phyloP scores from a whole-genome alignment of 371 early-diverging fungal species.

The Neoconidiobolus thromboides region DNA sequence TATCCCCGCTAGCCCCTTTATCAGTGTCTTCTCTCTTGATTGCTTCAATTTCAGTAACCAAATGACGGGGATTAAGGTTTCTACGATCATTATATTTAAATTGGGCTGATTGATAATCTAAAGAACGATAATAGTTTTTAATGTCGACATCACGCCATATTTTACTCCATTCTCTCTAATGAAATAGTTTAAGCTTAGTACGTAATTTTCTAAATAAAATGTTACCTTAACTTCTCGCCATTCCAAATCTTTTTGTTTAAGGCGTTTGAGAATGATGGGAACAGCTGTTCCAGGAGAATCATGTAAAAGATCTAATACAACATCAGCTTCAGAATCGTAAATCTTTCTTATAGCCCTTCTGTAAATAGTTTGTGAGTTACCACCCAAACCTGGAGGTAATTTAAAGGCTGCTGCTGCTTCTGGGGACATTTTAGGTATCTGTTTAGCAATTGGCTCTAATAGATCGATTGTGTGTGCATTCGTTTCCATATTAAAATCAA shows the following conservation, averaged over 20 bases:
- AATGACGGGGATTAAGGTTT: slow-evolving; percentile 48
- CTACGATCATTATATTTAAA: slow-evolving; percentile 84
- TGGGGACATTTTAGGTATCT: slow-evolving; percentile 48
- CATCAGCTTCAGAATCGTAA: slow-evolving; percentile 76
- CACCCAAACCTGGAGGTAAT: slow-evolving; percentile 57
- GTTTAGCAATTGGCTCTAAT: slow-evolving; percentile 68
- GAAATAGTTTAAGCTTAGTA: neutral
- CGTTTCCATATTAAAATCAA: slow-evolving; percentile 93
- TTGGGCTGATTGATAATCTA: slow-evolving; percentile 84
- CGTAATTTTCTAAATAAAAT: neutral
- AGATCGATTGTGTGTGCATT: slow-evolving; percentile 76
- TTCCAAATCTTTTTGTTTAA: slow-evolving; percentile 96
- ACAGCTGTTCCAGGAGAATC: slow-evolving; percentile 82
- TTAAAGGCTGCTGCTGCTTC: slow-evolving; percentile 60
- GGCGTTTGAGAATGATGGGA: slow-evolving; percentile 86
- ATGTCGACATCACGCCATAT: slow-evolving; percentile 89
- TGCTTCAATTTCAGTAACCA: slow-evolving; percentile 69
- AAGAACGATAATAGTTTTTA: slow-evolving; percentile 89
- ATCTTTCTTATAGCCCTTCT: slow-evolving; percentile 81
- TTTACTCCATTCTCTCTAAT: slow-evolving; percentile 75
- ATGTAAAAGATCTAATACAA: slow-evolving; percentile 84
- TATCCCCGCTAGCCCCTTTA: slow-evolving; percentile 14
- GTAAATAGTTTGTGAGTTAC: slow-evolving; percentile 66
- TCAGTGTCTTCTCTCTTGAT: slow-evolving; percentile 25
- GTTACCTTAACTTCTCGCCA: slow-evolving; percentile 46